phyloP scores from a whole-genome alignment of 441 rosid species.

The Jatropha multifida region DNA sequence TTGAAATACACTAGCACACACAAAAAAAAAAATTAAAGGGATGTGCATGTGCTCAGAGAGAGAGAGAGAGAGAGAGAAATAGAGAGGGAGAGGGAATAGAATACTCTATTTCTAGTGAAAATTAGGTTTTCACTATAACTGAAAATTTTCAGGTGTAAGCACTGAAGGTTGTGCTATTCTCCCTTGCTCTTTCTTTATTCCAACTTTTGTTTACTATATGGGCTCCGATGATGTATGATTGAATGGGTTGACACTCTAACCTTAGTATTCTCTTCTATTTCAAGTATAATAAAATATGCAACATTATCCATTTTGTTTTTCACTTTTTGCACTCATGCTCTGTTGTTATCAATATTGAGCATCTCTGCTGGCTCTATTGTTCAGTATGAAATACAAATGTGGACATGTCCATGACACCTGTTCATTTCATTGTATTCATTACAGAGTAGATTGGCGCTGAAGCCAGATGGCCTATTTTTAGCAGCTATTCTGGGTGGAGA shows the following conservation, averaged over 20 bases:
- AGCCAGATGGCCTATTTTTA: conserved; percentile 98
- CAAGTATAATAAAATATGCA: neutral
- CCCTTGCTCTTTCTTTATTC: neutral
- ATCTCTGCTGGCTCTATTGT: conserved; percentile 2
- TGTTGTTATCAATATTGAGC: neutral
- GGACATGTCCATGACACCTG: conserved; percentile 24
- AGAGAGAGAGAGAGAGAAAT: neutral
- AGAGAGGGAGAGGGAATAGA: neutral
- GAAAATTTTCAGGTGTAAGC: neutral
- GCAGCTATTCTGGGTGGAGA: conserved; percentile 99
- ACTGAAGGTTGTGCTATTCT: neutral
- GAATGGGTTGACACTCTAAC: neutral
- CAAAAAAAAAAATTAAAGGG: neutral
- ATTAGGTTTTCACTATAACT: neutral
- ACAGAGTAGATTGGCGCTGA: conserved; percentile 93
- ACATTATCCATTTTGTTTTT: neutral
- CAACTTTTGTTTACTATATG: neutral
- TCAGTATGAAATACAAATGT: conserved; percentile 6
- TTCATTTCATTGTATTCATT: conserved; percentile 36
- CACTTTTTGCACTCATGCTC: neutral
- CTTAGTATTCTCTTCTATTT: conserved; percentile 3
- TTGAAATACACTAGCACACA: neutral
- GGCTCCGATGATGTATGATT: neutral
- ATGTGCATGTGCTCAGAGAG: no score
- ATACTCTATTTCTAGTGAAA: neutral